Percentiles rank a stretch among this genome's conserved stretches.
phyloP scores from a whole-genome alignment of 108 stramenopile genomes.

The Cyclotella cryptica region DNA sequence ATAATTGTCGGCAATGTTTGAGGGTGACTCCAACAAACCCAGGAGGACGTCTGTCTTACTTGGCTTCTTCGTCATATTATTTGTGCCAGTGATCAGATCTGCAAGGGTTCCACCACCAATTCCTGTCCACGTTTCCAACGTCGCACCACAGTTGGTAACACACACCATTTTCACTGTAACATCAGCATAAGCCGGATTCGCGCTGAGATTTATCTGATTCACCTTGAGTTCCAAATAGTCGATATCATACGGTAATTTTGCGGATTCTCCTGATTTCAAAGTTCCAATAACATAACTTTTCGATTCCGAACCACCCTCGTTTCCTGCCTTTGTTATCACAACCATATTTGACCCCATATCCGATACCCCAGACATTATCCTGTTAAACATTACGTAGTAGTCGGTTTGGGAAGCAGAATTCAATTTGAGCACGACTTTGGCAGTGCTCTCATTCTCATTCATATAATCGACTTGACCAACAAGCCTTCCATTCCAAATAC shows the following conservation, averaged over 20 bases:
- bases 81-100: too few species aligned
- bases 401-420: not conserved
- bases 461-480: slow-evolving; percentile 19
- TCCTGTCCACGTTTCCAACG: slow-evolving; percentile 15
- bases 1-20: slow-evolving; percentile 13
- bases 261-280: slow-evolving; percentile 5
- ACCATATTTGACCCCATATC: slow-evolving; percentile 10
- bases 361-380: not conserved
- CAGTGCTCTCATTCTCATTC: slow-evolving; percentile 16
- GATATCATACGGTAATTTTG: not conserved
- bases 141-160: slow-evolving; percentile 8
- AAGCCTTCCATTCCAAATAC: slow-evolving; percentile 16
- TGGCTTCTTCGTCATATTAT: slow-evolving; percentile 9
- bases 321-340: slow-evolving; percentile 10
- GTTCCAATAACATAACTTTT: slow-evolving; percentile 1
- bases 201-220: slow-evolving; percentile 12
- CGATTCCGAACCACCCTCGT: not conserved
- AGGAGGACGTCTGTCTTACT: slow-evolving; percentile 1
- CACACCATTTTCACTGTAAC: slow-evolving; percentile 20
- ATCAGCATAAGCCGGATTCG: slow-evolving; percentile 28
- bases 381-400: slow-evolving; percentile 23
- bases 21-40: slow-evolving; percentile 15
- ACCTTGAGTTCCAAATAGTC: slow-evolving; percentile 6
- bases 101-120: slow-evolving; percentile 2
- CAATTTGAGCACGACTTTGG: slow-evolving; percentile 13